phyloP scores from a whole-genome alignment of 495 filamentous ascomycete genomes.

The Cercophora samala region DNA sequence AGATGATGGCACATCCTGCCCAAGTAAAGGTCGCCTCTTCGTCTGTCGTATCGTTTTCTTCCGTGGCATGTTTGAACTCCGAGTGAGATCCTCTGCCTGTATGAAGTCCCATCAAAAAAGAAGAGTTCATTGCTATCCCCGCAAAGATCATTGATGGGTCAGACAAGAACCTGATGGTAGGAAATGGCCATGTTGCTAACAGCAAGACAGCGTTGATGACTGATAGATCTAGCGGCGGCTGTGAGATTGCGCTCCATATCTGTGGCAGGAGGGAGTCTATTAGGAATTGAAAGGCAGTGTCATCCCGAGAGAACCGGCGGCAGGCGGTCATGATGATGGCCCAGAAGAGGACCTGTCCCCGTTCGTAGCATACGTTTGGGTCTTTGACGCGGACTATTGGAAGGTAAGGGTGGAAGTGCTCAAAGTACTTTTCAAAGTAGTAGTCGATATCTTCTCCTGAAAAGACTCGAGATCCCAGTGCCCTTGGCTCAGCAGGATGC shows the following conservation, averaged over 20 bases:
- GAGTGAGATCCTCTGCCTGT: slow-evolving; percentile 42
- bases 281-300: slow-evolving; percentile 40
- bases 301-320: slow-evolving; percentile 42
- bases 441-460: slow-evolving; percentile 47
- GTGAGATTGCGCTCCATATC: slow-evolving; percentile 36
- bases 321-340: slow-evolving; percentile 43
- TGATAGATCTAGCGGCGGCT: slow-evolving; percentile 35
- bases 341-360: slow-evolving; percentile 43
- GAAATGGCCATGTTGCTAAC: slow-evolving; percentile 43
- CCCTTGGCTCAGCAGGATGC: slow-evolving; percentile 36
- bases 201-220: slow-evolving; percentile 45
- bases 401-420: slow-evolving; percentile 45
- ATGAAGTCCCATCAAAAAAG: slow-evolving; percentile 41
- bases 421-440: slow-evolving; percentile 47
- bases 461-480: slow-evolving; percentile 44
- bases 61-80: slow-evolving; percentile 36
- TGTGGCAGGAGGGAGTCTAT: slow-evolving; percentile 39
- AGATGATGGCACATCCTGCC: slow-evolving; percentile 44
- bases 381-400: slow-evolving; percentile 40
- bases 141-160: slow-evolving; percentile 44
- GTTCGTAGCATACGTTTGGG: slow-evolving; percentile 40
- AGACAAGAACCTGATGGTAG: slow-evolving; percentile 41
- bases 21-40: slow-evolving; percentile 46
- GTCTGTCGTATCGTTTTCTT: slow-evolving; percentile 36
- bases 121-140: slow-evolving; percentile 40